Conservation (phyloP, 768 basidiomycete species). For the Boletus eberwhitei region DNA sequence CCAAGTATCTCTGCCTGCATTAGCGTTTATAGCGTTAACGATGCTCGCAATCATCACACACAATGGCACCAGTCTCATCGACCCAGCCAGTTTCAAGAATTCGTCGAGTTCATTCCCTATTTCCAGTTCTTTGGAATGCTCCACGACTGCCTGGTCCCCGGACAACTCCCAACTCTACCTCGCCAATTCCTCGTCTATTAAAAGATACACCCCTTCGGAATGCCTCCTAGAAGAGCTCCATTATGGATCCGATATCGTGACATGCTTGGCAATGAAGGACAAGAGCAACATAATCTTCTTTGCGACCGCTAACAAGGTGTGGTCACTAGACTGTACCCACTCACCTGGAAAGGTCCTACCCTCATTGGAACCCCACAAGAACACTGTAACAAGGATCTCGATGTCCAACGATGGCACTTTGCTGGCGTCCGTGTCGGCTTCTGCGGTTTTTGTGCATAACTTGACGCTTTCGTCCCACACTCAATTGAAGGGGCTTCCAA, state of each 20-base stretch:
- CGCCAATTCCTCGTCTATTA: conserved; percentile 44
- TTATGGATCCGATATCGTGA: conserved; percentile 24
- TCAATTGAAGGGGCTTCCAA: conserved; percentile 51
- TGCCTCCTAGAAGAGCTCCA: conserved; percentile 45
- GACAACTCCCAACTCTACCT: conserved; percentile 57
- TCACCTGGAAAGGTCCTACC: conserved; percentile 40
- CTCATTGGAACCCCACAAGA: conserved; percentile 52
- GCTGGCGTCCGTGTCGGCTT: conserved; percentile 53
- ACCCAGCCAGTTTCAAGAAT: conserved; percentile 46
- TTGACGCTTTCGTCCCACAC: conserved; percentile 51
- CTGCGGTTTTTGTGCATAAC: conserved; percentile 58
- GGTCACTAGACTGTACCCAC: conserved; percentile 47
- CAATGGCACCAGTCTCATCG: conserved; percentile 45
- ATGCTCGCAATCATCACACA: conserved; percentile 59
- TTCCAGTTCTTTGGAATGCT: conserved; percentile 30
- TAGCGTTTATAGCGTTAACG: neutral
- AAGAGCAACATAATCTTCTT: conserved; percentile 45
- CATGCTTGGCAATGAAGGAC: conserved; percentile 34
- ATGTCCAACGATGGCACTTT: conserved; percentile 56
- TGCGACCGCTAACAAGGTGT: conserved; percentile 42
- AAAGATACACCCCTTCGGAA: conserved; percentile 49
- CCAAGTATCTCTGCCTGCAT: neutral
- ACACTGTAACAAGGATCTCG: conserved; percentile 49
- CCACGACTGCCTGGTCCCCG: conserved; percentile 46
- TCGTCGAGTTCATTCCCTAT: conserved; percentile 40